A percentile compares a stretch with the other conserved stretches of the same genome.
Conservation (phyloP, 2,329 filamentous ascomycete species). For the Gnomoniopsis sp. region DNA sequence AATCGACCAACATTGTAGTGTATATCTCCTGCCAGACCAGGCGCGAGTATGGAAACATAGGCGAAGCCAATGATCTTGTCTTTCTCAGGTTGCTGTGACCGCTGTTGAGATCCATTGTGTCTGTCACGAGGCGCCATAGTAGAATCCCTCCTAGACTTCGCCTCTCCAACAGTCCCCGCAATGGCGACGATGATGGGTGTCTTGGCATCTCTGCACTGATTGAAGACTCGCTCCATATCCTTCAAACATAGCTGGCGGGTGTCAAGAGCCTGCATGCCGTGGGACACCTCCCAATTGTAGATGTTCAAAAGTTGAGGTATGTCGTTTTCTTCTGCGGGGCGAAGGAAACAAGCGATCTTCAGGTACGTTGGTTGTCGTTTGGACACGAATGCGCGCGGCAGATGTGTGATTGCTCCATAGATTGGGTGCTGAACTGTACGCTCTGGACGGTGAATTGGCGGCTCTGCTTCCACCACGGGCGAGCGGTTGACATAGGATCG, state of each 20-base stretch:
- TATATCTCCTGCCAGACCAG: conserved; percentile 9
- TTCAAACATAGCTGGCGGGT: conserved; percentile 1
- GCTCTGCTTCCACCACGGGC: not conserved
- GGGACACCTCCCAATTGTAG: conserved; percentile 19
- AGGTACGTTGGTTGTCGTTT: not conserved
- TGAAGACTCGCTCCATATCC: conserved; percentile 9
- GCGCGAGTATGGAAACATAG: conserved; percentile 2
- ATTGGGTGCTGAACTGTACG: not conserved
- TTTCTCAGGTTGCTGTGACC: not conserved
- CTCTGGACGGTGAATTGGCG: not conserved
- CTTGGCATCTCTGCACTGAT: not conserved
- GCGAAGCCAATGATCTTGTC: conserved; percentile 15
- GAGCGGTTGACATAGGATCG: not conserved
- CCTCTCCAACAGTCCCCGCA: not conserved
- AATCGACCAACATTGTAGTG: conserved; percentile 12
- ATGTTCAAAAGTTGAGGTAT: conserved; percentile 10
- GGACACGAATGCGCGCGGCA: not conserved
- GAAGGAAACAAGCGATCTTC: conserved; percentile 11
- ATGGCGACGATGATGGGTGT: conserved; percentile 17
- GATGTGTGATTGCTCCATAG: not conserved
- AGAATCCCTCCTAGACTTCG: not conserved
- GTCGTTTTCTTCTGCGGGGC: conserved; percentile 12
- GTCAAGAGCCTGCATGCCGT: conserved; percentile 18
- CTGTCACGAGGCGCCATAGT: not conserved
- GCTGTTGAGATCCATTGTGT: not conserved